phyloP scores from a whole-genome alignment of 345 rosid genomes.

The Hypericum androsaemum region DNA sequence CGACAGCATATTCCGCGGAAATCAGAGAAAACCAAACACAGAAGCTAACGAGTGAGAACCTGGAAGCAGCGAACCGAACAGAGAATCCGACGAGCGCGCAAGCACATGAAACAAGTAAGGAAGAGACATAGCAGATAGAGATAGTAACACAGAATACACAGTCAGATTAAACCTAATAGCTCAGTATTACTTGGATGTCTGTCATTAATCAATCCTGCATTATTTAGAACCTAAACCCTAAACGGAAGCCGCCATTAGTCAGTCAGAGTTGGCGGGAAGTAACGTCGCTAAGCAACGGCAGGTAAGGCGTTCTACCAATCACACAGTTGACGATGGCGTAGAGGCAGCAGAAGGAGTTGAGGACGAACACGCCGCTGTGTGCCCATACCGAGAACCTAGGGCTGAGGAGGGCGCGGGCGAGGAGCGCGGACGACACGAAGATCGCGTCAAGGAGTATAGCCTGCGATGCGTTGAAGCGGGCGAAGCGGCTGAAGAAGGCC shows the following conservation, averaged over 20 bases:
- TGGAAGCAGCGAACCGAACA: no score
- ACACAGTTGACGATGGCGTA: conserved; percentile 44
- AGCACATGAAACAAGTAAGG: no score
- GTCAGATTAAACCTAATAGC: no score
- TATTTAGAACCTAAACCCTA: neutral
- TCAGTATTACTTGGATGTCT: no score
- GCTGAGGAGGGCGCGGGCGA: conserved; percentile 52
- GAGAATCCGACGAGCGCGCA: no score
- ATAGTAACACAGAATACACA: no score
- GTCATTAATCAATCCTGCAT: no score
- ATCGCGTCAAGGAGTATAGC: conserved; percentile 80
- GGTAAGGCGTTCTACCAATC: conserved; percentile 71
- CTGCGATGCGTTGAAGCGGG: conserved; percentile 82
- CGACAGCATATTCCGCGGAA: no score
- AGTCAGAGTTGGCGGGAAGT: conserved; percentile 61
- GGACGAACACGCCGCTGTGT: conserved; percentile 55
- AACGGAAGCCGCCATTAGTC: neutral
- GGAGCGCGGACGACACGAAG: conserved; percentile 51
- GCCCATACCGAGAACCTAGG: conserved; percentile 61
- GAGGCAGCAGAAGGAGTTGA: conserved; percentile 61
- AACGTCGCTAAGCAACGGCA: conserved; percentile 76
- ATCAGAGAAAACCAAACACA: no score
- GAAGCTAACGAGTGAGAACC: no score
- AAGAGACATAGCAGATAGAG: no score
- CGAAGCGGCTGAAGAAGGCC: conserved; percentile 51